phyloP scores from a whole-genome alignment of 1,139 yeast species.

The Hyphopichia buzzinii region DNA sequence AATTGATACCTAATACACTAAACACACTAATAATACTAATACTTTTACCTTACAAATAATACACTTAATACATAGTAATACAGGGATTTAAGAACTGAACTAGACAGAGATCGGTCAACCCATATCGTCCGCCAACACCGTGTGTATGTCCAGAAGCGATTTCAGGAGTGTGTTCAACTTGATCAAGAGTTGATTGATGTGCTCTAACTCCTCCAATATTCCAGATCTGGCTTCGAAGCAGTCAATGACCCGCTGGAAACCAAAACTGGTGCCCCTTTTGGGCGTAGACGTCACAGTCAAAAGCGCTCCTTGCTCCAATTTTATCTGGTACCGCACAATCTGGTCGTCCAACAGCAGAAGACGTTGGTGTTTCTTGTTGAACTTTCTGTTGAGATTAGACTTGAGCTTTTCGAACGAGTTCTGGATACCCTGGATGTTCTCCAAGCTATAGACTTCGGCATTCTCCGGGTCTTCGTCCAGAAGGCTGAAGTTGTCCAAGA shows the following conservation, averaged over 20 bases:
- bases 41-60: too few species aligned
- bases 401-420: conserved; percentile 8
- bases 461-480: neutral
- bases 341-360: conserved; percentile 3
- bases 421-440: conserved; percentile 3
- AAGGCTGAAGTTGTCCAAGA: conserved; percentile 1
- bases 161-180: conserved; percentile 4
- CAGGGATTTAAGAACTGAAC: too few species aligned
- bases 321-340: conserved; percentile 3
- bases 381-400: conserved; percentile 5
- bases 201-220: conserved; percentile 4
- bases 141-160: conserved; percentile 4
- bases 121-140: conserved; percentile 1
- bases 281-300: neutral
- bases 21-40: too few species aligned
- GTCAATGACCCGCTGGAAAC: conserved; percentile 3
- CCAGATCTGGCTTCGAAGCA: conserved; percentile 4
- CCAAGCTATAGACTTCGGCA: conserved; percentile 4
- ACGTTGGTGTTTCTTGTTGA: conserved; percentile 4
- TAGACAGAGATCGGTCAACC: too few species aligned
- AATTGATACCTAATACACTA: too few species aligned
- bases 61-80: too few species aligned
- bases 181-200: conserved; percentile 5
- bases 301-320: neutral
- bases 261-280: neutral